These are phyloP conservation scores for Chalciporus sphaerocephalus DNA, from an alignment of 768 basidiomycete genomes.

Conservation along the genomic window DNA sequence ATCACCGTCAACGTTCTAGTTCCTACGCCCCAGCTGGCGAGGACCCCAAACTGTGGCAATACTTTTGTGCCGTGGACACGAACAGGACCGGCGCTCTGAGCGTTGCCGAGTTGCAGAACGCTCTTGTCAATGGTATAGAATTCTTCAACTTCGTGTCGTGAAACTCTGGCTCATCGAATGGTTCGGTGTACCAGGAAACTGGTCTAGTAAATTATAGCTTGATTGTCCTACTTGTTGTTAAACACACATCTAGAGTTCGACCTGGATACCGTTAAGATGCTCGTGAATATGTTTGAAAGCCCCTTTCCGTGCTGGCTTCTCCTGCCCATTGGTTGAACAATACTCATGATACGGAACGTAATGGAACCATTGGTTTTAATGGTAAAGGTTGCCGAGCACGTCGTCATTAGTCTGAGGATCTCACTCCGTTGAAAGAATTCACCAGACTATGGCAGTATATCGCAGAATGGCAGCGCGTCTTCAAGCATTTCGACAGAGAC, in stretches of 20 bases:
- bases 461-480: conserved; percentile 80
- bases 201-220: conserved; percentile 55
- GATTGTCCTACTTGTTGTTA: background rate
- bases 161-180: conserved; percentile 6
- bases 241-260: conserved; percentile 56
- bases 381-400: conserved; percentile 35
- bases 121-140: conserved; percentile 68
- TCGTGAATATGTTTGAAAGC: conserved; percentile 80
- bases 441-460: conserved; percentile 83
- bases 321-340: background rate
- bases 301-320: background rate
- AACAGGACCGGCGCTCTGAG: conserved; percentile 41
- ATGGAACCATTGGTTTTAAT: conserved; percentile 74
- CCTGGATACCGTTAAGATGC: conserved; percentile 83
- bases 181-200: conserved; percentile 53
- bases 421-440: conserved; percentile 49
- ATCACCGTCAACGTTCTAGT: conserved; percentile 3
- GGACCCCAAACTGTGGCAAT: conserved; percentile 76
- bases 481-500: conserved; percentile 76
- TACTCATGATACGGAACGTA: conserved; percentile 71
- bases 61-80: conserved; percentile 65
- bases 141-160: background rate
- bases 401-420: background rate
- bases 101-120: conserved; percentile 66
- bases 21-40: conserved; percentile 48